Conservation (phyloP, 345 rosid species). For the Camelina neglecta region DNA sequence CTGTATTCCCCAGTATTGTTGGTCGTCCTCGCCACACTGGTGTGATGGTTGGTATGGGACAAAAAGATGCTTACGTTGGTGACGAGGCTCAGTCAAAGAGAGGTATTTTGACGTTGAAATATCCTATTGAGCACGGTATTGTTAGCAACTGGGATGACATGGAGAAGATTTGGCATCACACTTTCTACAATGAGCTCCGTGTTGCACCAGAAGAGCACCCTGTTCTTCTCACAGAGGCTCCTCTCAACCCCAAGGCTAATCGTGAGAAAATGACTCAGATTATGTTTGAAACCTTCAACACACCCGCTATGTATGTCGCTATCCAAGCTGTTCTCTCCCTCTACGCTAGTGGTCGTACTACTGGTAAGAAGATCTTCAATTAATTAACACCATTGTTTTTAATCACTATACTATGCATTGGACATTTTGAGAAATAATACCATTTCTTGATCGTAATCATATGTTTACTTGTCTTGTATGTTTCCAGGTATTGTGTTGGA, state of each 20-base stretch:
- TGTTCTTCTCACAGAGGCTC: slow-evolving; percentile 59
- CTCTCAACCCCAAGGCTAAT: slow-evolving; percentile 59
- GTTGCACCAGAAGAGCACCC: slow-evolving; percentile 67
- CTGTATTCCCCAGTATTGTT: slow-evolving; percentile 65
- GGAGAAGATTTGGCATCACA: slow-evolving; percentile 71
- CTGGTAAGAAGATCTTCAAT: slow-evolving; percentile 43
- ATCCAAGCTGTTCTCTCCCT: slow-evolving; percentile 58
- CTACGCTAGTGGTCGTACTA: slow-evolving; percentile 64
- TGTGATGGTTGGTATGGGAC: slow-evolving; percentile 70
- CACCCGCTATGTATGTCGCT: slow-evolving; percentile 60
- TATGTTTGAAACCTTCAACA: slow-evolving; percentile 58
- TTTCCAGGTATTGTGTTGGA: slow-evolving; percentile 58
- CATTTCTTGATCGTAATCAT: not conserved
- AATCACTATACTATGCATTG: not conserved
- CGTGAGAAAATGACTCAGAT: slow-evolving; percentile 65
- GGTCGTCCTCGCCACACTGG: slow-evolving; percentile 65
- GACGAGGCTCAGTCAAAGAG: slow-evolving; percentile 68
- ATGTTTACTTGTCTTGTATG: not conserved
- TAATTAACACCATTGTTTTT: not conserved
- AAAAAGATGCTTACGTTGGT: slow-evolving; percentile 67
- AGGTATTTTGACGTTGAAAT: slow-evolving; percentile 61
- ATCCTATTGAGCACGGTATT: slow-evolving; percentile 64
- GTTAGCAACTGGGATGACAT: slow-evolving; percentile 72
- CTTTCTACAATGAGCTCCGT: slow-evolving; percentile 62
- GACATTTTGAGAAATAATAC: not conserved